Base-by-base conservation (phyloP, 2,329 filamentous ascomycete genomes). In the Teratosphaeria zuluensis region DNA sequence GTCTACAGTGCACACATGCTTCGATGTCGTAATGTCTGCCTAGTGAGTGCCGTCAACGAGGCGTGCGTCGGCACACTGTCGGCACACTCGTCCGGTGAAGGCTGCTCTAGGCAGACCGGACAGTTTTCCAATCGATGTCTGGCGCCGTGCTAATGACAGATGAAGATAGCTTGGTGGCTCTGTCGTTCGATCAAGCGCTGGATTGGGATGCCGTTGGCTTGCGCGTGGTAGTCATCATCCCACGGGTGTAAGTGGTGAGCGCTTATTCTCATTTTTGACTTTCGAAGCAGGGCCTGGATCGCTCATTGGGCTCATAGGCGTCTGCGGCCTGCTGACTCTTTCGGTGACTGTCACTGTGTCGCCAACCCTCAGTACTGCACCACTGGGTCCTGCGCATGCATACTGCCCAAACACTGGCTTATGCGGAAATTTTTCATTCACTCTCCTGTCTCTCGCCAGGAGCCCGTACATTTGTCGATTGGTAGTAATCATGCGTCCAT, bases 371-470 rank as follows among this genome's bases (percentile, higher is more conserved):
- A 71, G 59, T 1, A 71, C 63, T 11, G 69, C 69, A 33, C 69
- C 69, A 38, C 68, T 69, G 1, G 69, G 69, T 30, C 69, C 69
- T n/a, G 69, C 69, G 55, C 69, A 71, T 16, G 69, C 69, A 56
- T 71, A 71, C 56, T 71, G 69, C n/a, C 69, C 69, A 38, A 71
- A 71, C 7, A 71, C 69, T 14, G 69, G 69, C 58, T 69, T 69
- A 51, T 71, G 67, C 24, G 68, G 69, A 38, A 68, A 67, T 9
- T 68, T 63, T 28, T 69, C 67, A 51, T 71, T 71, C 16, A 69
- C 68, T 56, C 69, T 60, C 7, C 69, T 61, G 51, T 71, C 69
- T 58, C 66, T 70, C 16, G 68, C 67, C 14, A 71, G 61, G 3
- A 71, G 58, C 1, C 69, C 69, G 53, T 70, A 71, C 0, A 71